A percentile compares a stretch with the other conserved stretches of the same genome.
Evolutionary conservation across 371 early-diverging fungal species (phyloP).

Genomic region (Syncephalastrum monosporum): DNA sequence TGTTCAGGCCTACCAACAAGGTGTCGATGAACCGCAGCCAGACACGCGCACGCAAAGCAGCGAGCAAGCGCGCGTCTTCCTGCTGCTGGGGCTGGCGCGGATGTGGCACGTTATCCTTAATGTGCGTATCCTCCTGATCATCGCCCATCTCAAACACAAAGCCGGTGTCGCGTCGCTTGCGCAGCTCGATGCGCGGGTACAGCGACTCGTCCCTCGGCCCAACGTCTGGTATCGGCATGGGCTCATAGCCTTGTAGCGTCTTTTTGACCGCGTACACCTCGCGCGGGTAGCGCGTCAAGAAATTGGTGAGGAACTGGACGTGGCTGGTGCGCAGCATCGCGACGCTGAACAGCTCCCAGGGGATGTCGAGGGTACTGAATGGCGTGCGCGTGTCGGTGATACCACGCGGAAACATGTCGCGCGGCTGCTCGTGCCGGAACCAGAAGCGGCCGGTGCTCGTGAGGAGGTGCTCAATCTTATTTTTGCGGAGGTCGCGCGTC

Average conservation of each 20-base stretch:
- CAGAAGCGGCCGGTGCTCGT: conserved; percentile 61
- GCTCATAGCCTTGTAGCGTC: conserved; percentile 46
- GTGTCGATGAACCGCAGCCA: conserved; percentile 63
- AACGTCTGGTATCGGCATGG: conserved; percentile 20
- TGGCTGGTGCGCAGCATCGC: conserved; percentile 60
- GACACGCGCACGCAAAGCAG: conserved; percentile 55
- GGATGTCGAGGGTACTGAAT: conserved; percentile 46
- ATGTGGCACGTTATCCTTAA: background rate
- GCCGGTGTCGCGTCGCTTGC: conserved; percentile 21
- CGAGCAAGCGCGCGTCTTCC: conserved; percentile 30
- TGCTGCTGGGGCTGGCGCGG: conserved; percentile 23
- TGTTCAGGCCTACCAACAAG: conserved; percentile 54
- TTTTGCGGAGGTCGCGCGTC: conserved; percentile 60
- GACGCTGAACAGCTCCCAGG: conserved; percentile 54
- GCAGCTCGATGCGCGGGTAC: conserved; percentile 20
- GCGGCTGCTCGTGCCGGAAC: conserved; percentile 57
- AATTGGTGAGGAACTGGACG: conserved; percentile 63
- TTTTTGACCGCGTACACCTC: conserved; percentile 61
- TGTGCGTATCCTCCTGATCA: background rate
- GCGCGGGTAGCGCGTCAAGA: conserved; percentile 53
- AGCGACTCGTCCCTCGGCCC: background rate
- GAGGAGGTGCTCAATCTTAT: conserved; percentile 60
- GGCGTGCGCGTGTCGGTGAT: conserved; percentile 23
- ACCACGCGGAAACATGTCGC: conserved; percentile 53
- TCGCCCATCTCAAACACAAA: conserved; percentile 16